Conservation (phyloP, 2,329 filamentous ascomycete genomes). For the Chaetomium globosum region DNA sequence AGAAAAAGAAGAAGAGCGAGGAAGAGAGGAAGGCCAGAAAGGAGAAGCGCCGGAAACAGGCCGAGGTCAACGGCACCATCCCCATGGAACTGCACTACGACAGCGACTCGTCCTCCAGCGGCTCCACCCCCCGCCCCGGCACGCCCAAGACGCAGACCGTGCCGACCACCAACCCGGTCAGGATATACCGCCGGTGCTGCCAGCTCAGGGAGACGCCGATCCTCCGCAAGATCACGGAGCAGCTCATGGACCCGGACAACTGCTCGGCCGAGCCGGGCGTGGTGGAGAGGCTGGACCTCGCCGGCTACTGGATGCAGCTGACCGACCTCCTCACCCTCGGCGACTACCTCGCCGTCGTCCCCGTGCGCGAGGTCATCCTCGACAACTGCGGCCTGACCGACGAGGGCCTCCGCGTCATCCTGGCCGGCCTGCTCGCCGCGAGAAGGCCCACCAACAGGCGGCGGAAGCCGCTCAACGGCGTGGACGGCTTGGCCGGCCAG, state of each 20-base stretch:
- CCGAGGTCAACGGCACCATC: slow-evolving; percentile 83
- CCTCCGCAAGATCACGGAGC: slow-evolving; percentile 86
- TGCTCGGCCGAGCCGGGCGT: slow-evolving; percentile 69
- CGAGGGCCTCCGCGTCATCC: slow-evolving; percentile 80
- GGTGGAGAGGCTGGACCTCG: slow-evolving; percentile 80
- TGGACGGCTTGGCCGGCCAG: slow-evolving; percentile 50
- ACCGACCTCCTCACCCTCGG: slow-evolving; percentile 84
- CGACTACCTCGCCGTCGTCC: slow-evolving; percentile 92
- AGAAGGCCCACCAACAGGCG: slow-evolving; percentile 65
- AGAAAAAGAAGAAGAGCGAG: slow-evolving; percentile 95
- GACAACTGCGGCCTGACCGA: slow-evolving; percentile 87
- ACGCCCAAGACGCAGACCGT: slow-evolving; percentile 60
- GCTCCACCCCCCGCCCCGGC: slow-evolving; percentile 35
- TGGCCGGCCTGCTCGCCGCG: slow-evolving; percentile 81
- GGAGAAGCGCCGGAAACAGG: slow-evolving; percentile 81
- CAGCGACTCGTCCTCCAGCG: slow-evolving; percentile 55
- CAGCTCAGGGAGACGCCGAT: slow-evolving; percentile 91
- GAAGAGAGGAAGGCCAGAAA: slow-evolving; percentile 90
- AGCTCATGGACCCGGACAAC: slow-evolving; percentile 73
- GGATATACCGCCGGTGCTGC: slow-evolving; percentile 93
- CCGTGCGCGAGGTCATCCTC: slow-evolving; percentile 80
- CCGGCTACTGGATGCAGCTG: slow-evolving; percentile 79
- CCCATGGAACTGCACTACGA: slow-evolving; percentile 81
- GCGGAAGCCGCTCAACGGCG: slow-evolving; percentile 48
- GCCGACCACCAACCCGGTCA: slow-evolving; percentile 85